Percentiles rank a stretch among this genome's conserved stretches.
Conservation (phyloP, 2,329 filamentous ascomycete genomes). For the Hypoxylon rubiginosum region DNA sequence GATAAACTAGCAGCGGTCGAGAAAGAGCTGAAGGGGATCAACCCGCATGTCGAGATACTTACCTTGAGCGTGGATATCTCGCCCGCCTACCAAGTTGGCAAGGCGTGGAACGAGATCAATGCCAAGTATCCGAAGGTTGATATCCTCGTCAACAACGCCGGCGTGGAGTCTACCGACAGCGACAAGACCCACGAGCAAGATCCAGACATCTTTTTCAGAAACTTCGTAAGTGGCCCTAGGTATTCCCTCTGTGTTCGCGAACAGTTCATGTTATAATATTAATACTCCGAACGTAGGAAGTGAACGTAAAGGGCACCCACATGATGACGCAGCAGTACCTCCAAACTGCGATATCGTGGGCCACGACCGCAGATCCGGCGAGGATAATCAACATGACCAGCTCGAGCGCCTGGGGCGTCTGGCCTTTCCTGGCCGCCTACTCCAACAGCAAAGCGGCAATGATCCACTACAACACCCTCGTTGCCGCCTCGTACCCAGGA, state of each 20-base stretch:
- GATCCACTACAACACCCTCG: not conserved
- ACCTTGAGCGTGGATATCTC: not conserved
- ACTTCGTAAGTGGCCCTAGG: not conserved
- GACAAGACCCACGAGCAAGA: constrained; percentile 2
- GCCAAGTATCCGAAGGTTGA: not conserved
- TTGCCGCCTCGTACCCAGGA: not conserved
- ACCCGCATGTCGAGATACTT: not conserved
- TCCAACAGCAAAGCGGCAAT: not conserved
- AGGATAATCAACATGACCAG: not conserved
- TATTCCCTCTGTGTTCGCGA: not conserved
- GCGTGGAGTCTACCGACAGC: not conserved
- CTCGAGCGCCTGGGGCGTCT: not conserved
- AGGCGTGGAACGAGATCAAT: not conserved
- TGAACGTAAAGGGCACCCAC: not conserved
- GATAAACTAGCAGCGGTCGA: not conserved
- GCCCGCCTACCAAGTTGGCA: not conserved
- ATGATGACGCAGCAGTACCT: constrained; percentile 6
- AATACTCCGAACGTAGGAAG: not conserved
- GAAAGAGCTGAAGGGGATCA: not conserved
- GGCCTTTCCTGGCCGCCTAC: not conserved
- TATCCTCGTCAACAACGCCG: no score
- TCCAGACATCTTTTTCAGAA: constrained; percentile 2
- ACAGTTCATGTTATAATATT: not conserved
- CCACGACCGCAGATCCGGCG: not conserved
- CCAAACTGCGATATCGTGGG: not conserved